Base-by-base conservation (phyloP, 208 protist species). In the Acanthamoeba royreba region DNA sequence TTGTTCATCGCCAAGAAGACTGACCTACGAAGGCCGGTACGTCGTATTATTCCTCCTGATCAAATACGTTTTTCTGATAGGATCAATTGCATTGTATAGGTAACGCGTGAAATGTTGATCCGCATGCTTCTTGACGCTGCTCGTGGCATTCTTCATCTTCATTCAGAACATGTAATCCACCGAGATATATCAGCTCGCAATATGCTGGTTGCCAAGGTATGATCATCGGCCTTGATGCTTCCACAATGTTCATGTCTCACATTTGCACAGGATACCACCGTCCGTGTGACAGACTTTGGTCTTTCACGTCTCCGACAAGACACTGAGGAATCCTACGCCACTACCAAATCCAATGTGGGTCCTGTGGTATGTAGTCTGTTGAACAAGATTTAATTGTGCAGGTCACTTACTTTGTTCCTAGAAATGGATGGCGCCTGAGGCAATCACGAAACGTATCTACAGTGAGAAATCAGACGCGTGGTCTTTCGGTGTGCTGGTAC, bases 381-480 rank as follows among this genome's bases (percentile, higher is more conserved):
- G 35, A n/a, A 81, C 35, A 3, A 35, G 47, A 42, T 46, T 85
- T 42, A 52, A 7, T 9, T 15, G 31, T 15, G 11, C 66, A 77
- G 11, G n/a, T n/a, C n/a, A n/a, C n/a, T n/a, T n/a, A n/a, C n/a
- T n/a, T n/a, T n/a, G n/a, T n/a, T n/a, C n/a, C 0, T 31, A 89
- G 81, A 89, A 89, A 89, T 89, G 81, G 81, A 89, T 89, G 81
- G 81, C 81, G 38, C 81, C 81, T 35, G 81, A 89, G 33, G 81
- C 81, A 33, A 89, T 89, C 46, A 89, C 81, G 17, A 89, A 89
- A 38, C 81, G 81, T 5, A 66, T 69, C 13, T 89, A 89, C 81
- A 89, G 81, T n/a, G 81, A 89, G 40, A 89, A 89, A 33, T 43
- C 28, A 22, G 81, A 89, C 40, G 53, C 53, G n/a, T 89, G 81